Evolutionary conservation across 352 stramenopile species (phyloP).

Genomic region (Pilasporangium apinafurcum): DNA sequence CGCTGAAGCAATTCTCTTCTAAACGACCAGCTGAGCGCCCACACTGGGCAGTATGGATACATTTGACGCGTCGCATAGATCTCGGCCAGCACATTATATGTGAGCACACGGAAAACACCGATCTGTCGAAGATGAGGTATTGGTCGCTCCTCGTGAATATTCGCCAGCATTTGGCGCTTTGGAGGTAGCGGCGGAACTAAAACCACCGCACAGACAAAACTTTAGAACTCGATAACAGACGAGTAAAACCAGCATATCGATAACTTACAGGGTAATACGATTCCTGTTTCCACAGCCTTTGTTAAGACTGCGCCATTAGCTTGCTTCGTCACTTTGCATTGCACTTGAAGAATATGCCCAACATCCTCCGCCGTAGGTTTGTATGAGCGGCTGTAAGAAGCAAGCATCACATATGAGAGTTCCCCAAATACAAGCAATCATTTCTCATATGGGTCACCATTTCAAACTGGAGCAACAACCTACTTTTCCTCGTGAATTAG

Average conservation of each 20-base stretch:
- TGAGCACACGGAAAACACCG: constrained; percentile 78
- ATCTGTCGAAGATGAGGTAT: constrained; percentile 73
- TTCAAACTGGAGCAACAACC: background rate
- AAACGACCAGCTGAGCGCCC: constrained; percentile 97
- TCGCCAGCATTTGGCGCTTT: constrained; percentile 76
- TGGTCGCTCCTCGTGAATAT: constrained; percentile 68
- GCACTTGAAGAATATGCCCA: constrained; percentile 74
- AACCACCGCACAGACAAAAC: constrained; percentile 8
- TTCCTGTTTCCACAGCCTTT: constrained; percentile 79
- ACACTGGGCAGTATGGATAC: constrained; percentile 97
- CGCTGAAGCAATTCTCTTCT: constrained; percentile 86
- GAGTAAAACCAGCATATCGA: background rate
- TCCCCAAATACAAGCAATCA: background rate
- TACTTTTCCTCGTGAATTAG: constrained; percentile 68
- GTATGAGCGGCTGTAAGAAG: constrained; percentile 56
- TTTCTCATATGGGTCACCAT: background rate
- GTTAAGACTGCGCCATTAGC: constrained; percentile 42
- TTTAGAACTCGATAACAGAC: no score
- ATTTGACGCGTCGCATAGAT: constrained; percentile 89
- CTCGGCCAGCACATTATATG: constrained; percentile 90
- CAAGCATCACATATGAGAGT: constrained; percentile 22
- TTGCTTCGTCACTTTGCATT: constrained; percentile 63
- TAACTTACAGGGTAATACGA: constrained; percentile 81
- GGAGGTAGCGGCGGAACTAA: constrained; percentile 72
- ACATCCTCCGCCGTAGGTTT: constrained; percentile 57